Percentiles rank a stretch among this genome's conserved stretches.
Evolutionary conservation across 2,329 filamentous ascomycete species (phyloP).

Genomic region (Penicillium sp.): DNA sequence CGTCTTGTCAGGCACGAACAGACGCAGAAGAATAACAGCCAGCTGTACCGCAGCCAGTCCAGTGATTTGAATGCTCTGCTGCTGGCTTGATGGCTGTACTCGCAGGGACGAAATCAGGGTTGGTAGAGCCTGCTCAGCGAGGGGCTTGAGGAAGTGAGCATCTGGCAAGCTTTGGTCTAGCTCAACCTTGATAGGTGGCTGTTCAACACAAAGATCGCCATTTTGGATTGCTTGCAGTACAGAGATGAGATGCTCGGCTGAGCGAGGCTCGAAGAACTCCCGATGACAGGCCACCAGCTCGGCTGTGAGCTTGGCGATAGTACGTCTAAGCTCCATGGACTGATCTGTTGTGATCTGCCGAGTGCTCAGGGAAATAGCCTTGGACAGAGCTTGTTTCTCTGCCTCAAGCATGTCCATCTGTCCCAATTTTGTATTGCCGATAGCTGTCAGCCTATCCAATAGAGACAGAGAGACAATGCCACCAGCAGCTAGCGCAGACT

Average conservation of each 20-base stretch:
- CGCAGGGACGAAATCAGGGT: conserved; percentile 29
- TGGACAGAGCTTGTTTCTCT: conserved; percentile 63
- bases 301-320: conserved; percentile 43
- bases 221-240: conserved; percentile 28
- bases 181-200: conserved; percentile 14
- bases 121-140: conserved; percentile 33
- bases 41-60: conserved; percentile 73
- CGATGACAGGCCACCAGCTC: conserved; percentile 39
- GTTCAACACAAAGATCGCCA: conserved; percentile 18
- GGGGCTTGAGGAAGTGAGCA: conserved; percentile 39
- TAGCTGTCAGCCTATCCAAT: conserved; percentile 55
- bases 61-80: conserved; percentile 36
- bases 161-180: conserved; percentile 24
- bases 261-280: conserved; percentile 35
- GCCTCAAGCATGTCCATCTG: conserved; percentile 64
- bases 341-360: conserved; percentile 54
- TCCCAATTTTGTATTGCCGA: conserved; percentile 57
- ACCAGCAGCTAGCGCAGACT: conserved; percentile 48
- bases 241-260: conserved; percentile 25
- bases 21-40: conserved; percentile 68
- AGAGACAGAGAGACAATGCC: conserved; percentile 54
- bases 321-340: conserved; percentile 49
- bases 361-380: conserved; percentile 54
- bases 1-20: conserved; percentile 82
- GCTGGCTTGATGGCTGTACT: conserved; percentile 11